Evolutionary conservation across 371 early-diverging fungal species (phyloP).

Genomic region (Rhizopus sp.): DNA sequence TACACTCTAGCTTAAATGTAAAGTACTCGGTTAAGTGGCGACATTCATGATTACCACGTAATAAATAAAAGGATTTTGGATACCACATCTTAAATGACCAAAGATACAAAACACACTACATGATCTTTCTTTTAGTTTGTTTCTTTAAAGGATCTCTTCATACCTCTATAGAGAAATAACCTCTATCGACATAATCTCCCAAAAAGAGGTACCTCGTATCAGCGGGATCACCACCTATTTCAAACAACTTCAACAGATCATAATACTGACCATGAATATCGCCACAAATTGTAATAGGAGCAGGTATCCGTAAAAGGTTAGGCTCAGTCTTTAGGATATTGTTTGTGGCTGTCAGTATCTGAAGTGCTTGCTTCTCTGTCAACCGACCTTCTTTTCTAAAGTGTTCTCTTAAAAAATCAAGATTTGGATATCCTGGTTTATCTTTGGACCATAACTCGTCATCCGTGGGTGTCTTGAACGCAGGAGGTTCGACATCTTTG

Average conservation of each 20-base stretch:
- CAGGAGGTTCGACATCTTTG: constrained; percentile 39
- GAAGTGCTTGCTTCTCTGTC: constrained; percentile 89
- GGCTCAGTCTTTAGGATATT: constrained; percentile 77
- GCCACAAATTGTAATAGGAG: constrained; percentile 95
- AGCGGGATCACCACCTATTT: constrained; percentile 92
- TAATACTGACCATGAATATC: constrained; percentile 99
- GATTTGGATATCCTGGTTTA: constrained; percentile 75
- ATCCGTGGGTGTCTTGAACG: constrained; percentile 51
- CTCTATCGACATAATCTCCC: constrained; percentile 99
- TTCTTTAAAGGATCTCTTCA: not conserved
- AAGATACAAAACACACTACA: constrained; percentile 88
- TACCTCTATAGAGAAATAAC: constrained; percentile 87
- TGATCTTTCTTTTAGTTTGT: not conserved
- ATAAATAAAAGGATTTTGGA: constrained; percentile 85
- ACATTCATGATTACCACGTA: constrained; percentile 99
- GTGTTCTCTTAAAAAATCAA: constrained; percentile 83
- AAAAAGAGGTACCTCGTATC: constrained; percentile 86
- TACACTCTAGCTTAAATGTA: constrained; percentile 97
- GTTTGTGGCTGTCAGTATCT: constrained; percentile 76
- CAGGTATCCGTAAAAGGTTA: constrained; percentile 81
- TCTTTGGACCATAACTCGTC: constrained; percentile 63
- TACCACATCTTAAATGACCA: constrained; percentile 93
- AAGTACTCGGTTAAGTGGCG: constrained; percentile 97
- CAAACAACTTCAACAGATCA: constrained; percentile 96
- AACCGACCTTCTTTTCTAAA: constrained; percentile 91